A percentile compares a stretch with the other conserved stretches of the same genome.
phyloP scores from a whole-genome alignment of 257 asterid genomes.

The Solanum appendiculatum region DNA sequence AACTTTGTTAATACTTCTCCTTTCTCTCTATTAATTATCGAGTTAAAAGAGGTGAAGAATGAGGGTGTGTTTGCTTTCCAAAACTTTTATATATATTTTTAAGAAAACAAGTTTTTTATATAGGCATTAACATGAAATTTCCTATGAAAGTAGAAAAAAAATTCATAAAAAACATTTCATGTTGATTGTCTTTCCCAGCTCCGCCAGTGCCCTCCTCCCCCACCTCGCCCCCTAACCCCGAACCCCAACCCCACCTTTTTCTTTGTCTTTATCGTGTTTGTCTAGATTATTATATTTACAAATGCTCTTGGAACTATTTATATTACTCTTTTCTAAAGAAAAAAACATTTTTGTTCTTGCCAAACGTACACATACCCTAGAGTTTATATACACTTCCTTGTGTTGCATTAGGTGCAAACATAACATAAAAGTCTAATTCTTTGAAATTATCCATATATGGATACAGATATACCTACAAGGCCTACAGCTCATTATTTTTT shows the following conservation, averaged over 20 bases:
- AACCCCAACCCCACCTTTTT: not conserved
- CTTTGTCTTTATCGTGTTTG: not conserved
- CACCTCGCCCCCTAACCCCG: not conserved
- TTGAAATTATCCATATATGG: not conserved
- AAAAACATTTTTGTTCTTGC: not conserved
- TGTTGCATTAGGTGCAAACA: not conserved
- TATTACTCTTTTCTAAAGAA: too few relatives aligned
- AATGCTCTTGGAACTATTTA: too few relatives aligned
- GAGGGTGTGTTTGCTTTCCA: not conserved
- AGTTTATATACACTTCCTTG: not conserved
- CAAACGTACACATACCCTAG: not conserved
- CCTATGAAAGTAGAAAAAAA: not conserved
- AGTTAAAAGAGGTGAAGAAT: not conserved
- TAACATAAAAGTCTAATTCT: not conserved
- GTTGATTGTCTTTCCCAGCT: not conserved
- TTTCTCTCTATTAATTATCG: not conserved
- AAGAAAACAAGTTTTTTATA: not conserved
- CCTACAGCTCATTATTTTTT: not conserved
- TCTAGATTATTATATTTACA: not conserved
- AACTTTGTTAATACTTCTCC: not conserved
- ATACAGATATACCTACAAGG: not conserved
- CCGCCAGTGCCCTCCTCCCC: not conserved
- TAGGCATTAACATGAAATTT: not conserved
- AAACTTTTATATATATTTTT: not conserved
- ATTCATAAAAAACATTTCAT: not conserved